A percentile compares a stretch with the other conserved stretches of the same genome.
phyloP scores from a whole-genome alignment of 1,284 basidiomycete genomes.

The Macrocybe sp. region DNA sequence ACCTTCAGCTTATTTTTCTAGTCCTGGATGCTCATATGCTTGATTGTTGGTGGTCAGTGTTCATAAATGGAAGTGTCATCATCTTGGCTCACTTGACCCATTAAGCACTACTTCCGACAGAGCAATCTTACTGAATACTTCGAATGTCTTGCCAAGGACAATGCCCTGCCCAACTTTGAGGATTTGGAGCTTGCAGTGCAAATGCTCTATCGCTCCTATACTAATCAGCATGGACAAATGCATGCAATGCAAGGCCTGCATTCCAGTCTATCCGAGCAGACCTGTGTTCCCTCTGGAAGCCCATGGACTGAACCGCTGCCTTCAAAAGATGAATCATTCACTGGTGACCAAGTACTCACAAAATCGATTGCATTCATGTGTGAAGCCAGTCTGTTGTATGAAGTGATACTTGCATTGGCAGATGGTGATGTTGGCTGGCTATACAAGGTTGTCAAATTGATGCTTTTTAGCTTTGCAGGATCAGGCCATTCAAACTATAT shows the following conservation, averaged over 20 bases:
- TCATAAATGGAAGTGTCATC: too few species aligned
- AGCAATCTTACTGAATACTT: slow-evolving; percentile 14
- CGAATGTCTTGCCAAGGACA: neutral
- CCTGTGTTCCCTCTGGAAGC: too few species aligned
- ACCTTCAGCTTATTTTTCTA: slow-evolving; percentile 13
- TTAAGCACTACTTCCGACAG: slow-evolving; percentile 7
- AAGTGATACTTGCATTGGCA: slow-evolving; percentile 7
- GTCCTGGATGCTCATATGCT: slow-evolving; percentile 23
- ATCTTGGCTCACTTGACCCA: too few species aligned
- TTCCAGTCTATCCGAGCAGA: too few species aligned
- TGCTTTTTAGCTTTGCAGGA: slow-evolving; percentile 20
- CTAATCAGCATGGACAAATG: slow-evolving; percentile 8
- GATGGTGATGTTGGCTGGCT: slow-evolving; percentile 13
- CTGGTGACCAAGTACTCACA: slow-evolving; percentile 14
- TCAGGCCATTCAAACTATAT: slow-evolving; percentile 22
- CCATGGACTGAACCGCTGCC: slow-evolving; percentile 16
- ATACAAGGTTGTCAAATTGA: slow-evolving; percentile 14
- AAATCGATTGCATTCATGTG: slow-evolving; percentile 11
- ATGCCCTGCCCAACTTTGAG: slow-evolving; percentile 13
- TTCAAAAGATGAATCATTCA: slow-evolving; percentile 11
- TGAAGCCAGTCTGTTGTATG: slow-evolving; percentile 10
- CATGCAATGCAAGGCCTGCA: slow-evolving; percentile 11
- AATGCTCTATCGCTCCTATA: slow-evolving; percentile 11
- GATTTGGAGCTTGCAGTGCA: slow-evolving; percentile 9
- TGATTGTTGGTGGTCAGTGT: slow-evolving; percentile 23